A percentile compares a stretch with the other conserved stretches of the same genome.
Evolutionary conservation across 2,329 filamentous ascomycete genomes (phyloP).

Genomic region (Lasiodiplodia theobromae): DNA sequence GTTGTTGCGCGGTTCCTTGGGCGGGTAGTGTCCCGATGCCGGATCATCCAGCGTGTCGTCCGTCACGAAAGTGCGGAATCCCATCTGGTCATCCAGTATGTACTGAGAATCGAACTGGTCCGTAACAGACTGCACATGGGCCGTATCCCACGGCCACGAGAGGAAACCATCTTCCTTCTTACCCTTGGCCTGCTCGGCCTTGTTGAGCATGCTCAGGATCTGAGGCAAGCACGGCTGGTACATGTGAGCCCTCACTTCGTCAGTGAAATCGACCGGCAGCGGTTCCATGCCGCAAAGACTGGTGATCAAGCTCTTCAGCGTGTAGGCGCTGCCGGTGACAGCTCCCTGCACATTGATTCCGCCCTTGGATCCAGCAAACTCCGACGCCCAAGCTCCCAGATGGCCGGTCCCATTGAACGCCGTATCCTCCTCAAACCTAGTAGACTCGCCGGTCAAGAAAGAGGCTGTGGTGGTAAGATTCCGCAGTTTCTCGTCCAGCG

Average conservation of each 20-base stretch:
- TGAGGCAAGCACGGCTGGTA: conserved; percentile 52
- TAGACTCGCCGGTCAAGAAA: conserved; percentile 47
- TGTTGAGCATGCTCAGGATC: conserved; percentile 48
- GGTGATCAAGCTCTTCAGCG: conserved; percentile 49
- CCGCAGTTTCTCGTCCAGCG: conserved; percentile 40
- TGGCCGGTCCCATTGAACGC: conserved; percentile 1
- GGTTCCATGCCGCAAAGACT: conserved; percentile 51
- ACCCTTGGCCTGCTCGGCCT: conserved; percentile 22
- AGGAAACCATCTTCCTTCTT: not conserved
- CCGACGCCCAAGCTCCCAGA: not conserved
- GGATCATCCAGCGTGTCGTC: conserved; percentile 34
- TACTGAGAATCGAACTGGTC: conserved; percentile 50
- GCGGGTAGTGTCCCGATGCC: conserved; percentile 43
- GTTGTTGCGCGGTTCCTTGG: conserved; percentile 43
- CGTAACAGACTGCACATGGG: conserved; percentile 48
- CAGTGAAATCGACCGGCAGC: conserved; percentile 50
- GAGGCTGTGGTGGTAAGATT: conserved; percentile 43
- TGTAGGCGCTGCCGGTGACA: conserved; percentile 48
- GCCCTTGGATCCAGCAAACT: conserved; percentile 35
- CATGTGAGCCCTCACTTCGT: conserved; percentile 45
- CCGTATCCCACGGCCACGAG: conserved; percentile 30
- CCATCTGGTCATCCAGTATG: conserved; percentile 45
- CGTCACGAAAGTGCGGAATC: conserved; percentile 36
- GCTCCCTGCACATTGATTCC: conserved; percentile 40
- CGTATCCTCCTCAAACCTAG: conserved; percentile 38